Conservation (phyloP, 768 basidiomycete genomes). For the Phylloporus rhodoxanthus region DNA sequence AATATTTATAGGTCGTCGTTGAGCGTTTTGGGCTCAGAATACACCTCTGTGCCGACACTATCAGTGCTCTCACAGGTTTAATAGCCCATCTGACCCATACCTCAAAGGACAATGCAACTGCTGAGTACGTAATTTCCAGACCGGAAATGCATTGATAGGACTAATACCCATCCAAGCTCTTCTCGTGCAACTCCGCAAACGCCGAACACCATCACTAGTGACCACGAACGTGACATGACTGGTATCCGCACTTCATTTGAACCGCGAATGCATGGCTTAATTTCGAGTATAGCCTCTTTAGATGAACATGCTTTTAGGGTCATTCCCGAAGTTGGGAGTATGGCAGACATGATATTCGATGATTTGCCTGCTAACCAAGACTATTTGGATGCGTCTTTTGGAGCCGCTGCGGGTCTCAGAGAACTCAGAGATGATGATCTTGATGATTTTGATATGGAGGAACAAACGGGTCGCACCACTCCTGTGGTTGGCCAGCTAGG, state of each 20-base stretch:
- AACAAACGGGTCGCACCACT: conserved; percentile 11
- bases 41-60: conserved; percentile 76
- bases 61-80: conserved; percentile 53
- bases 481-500: conserved; percentile 31
- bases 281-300: conserved; percentile 49
- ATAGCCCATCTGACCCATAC: conserved; percentile 44
- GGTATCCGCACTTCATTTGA: conserved; percentile 15
- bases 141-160: background rate
- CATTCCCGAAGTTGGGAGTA: conserved; percentile 68
- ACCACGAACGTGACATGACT: conserved; percentile 21
- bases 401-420: conserved; percentile 68
- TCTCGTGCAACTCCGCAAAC: conserved; percentile 4
- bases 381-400: conserved; percentile 81
- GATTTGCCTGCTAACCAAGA: conserved; percentile 86
- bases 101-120: conserved; percentile 31
- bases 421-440: conserved; percentile 69
- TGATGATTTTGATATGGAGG: conserved; percentile 52
- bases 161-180: conserved; percentile 7
- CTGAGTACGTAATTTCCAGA: conserved; percentile 16
- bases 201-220: conserved; percentile 3
- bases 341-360: conserved; percentile 85
- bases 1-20: conserved; percentile 44
- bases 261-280: conserved; percentile 1
- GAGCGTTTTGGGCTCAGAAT: conserved; percentile 49
- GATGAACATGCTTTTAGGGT: conserved; percentile 78